These are phyloP conservation scores for Schizophyllum commune DNA, from an alignment of 1,284 basidiomycete species.

Conservation along the genomic window DNA sequence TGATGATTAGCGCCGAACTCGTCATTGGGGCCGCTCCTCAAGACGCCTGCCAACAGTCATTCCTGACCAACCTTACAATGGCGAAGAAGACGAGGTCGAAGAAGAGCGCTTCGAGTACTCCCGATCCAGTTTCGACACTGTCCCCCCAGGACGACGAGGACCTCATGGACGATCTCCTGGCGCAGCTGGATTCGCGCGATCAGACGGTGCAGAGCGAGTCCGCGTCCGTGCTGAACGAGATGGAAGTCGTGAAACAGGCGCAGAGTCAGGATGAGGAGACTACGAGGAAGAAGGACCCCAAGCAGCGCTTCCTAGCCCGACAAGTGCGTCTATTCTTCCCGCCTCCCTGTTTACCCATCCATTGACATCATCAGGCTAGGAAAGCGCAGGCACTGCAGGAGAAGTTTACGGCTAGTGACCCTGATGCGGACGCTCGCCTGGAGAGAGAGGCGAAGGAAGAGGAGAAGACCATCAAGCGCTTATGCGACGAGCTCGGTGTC, in stretches of 20 bases:
- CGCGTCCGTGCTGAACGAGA: conserved; percentile 39
- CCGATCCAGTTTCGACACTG: conserved; percentile 21
- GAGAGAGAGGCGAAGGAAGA: conserved; percentile 69
- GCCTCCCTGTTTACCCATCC: not conserved
- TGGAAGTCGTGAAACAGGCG: conserved; percentile 33
- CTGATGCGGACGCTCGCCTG: conserved; percentile 56
- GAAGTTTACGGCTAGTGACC: conserved; percentile 49
- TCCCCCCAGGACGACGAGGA: conserved; percentile 36
- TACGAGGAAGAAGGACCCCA: conserved; percentile 55
- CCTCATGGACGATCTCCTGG: conserved; percentile 64
- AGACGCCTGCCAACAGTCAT: not conserved
- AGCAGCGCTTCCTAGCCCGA: conserved; percentile 69
- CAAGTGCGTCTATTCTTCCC: conserved; percentile 40
- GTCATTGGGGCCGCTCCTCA: not conserved
- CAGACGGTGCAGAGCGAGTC: conserved; percentile 41
- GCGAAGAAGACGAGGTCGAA: conserved; percentile 43
- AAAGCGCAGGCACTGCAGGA: conserved; percentile 69
- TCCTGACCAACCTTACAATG: conserved; percentile 3
- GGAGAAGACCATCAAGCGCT: conserved; percentile 56
- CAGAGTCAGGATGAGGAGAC: conserved; percentile 23
- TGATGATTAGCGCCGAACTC: not conserved
- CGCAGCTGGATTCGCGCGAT: conserved; percentile 62
- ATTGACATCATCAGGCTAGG: conserved; percentile 46
- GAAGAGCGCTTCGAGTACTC: conserved; percentile 21
- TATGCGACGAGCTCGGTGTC: conserved; percentile 63